These are phyloP conservation scores for Gymnopus androsaceus DNA, from an alignment of 1,284 basidiomycete genomes.

Conservation along the genomic window DNA sequence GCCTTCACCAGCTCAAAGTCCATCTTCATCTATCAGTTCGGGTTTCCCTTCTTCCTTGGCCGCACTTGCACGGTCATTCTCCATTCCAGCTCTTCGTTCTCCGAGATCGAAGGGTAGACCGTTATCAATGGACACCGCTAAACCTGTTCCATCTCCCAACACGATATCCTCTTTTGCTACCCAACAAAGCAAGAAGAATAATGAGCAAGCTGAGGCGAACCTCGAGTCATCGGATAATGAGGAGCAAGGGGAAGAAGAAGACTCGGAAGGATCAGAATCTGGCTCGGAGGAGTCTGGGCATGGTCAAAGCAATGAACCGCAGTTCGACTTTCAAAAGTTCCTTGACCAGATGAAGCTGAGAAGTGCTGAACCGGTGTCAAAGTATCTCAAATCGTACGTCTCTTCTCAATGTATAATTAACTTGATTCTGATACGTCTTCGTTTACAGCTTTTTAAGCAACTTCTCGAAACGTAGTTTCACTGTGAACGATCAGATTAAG, in stretches of 20 bases:
- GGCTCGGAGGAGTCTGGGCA: neutral
- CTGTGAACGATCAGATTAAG: constrained; percentile 89
- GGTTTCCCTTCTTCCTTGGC: constrained; percentile 51
- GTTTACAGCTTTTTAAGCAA: constrained; percentile 80
- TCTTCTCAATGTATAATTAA: neutral
- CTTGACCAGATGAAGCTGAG: constrained; percentile 88
- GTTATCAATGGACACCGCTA: constrained; percentile 55
- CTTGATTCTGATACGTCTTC: neutral
- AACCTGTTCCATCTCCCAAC: constrained; percentile 53
- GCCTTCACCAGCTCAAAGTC: constrained; percentile 12
- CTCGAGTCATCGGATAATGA: constrained; percentile 8
- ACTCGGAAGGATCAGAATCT: neutral
- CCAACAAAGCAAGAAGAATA: constrained; percentile 39
- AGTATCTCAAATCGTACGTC: constrained; percentile 86
- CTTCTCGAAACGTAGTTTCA: constrained; percentile 87
- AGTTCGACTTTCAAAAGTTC: constrained; percentile 87
- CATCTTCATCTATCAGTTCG: constrained; percentile 11
- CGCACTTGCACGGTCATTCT: constrained; percentile 63
- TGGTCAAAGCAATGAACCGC: constrained; percentile 31
- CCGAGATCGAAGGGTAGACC: constrained; percentile 39
- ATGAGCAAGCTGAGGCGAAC: constrained; percentile 17
- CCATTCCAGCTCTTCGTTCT: constrained; percentile 49
- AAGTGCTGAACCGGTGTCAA: constrained; percentile 85
- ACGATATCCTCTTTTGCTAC: constrained; percentile 55
- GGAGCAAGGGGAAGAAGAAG: neutral